Base-by-base conservation (phyloP, 1,139 yeast species). In the Yamadazyma taylorii region DNA sequence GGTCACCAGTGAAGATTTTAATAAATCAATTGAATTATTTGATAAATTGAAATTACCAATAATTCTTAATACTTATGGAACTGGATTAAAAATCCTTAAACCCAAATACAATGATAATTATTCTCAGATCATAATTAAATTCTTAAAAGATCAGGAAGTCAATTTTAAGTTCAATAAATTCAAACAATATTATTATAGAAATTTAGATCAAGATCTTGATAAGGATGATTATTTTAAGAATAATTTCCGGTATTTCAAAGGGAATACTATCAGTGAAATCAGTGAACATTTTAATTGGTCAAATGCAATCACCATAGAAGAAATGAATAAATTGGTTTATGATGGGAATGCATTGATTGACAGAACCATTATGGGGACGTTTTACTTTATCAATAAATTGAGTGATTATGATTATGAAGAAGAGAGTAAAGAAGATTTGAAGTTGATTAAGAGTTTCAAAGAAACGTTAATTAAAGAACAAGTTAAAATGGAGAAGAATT, bases 221-320 rank as follows among this genome's bases (percentile, higher is more conserved):
- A 55, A 55, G n/a, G 60, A 57, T 36, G 47, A 51, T 28, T 59
- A 60, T 38, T 46, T 56, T 17, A 46, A 51, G 16, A 52, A 55
- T 16, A 54, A 54, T 22, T 58, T 47, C 32, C 41, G 46, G 13
- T 53, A 48, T 36, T 67, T 63, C 48, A 55, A 46, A 19, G 76
- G 76, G 1, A 55, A 50, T 33, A 63, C 73, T 1, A 54, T 66
- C 2, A 59, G 73, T 2, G 69, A 69, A 38, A 58, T 71, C 8
- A 61, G 72, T 5, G 62, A 56, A 32, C 48, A 57, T 26, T 66
- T 70, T 37, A 61, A 60, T 32, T 86, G 94, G 90, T 80, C 90
- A 13, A 69, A 81, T 30, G 76, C 79, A 23, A 79, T 87, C 13
- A 74, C 90, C 3, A 68, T 66, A 12, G 94, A 86, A 52, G 87